Base-by-base conservation (phyloP, 2,329 filamentous ascomycete species). In the Ceratocystis papillata region DNA sequence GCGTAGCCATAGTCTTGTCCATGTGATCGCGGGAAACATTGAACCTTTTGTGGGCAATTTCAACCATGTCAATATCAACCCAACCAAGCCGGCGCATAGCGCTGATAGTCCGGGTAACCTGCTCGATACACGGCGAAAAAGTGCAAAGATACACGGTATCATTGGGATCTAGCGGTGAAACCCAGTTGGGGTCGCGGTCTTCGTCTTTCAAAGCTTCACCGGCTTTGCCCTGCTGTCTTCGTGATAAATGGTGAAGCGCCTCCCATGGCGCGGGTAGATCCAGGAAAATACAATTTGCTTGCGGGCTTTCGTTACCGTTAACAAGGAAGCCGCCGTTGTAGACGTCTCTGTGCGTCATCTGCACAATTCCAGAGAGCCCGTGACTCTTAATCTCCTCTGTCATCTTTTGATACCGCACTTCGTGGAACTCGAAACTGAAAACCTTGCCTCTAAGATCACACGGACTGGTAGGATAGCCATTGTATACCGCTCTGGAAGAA, bases 111-210 rank as follows among this genome's bases (percentile, higher is more conserved):
- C 86, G 84, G 64, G 88, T 90, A 25, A 95, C 93, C 77, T 99
- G 94, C 76, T 99, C 94, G 70, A 99, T 95, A 75, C 94, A 99
- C 0, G 94, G 94, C 1, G 89, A 95, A 77, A 99, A 99, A 0
- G 91, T 95, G 78, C 94, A 99, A 65, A 99, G 82, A 72, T 94
- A 82, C 1, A 87, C 84, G 4, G 87, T 82, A 53, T 83, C 81
- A n/a, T 81, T 80, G 0, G 89, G 85, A 70, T 94, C 87, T 10
- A 97, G 80, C 0, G 84, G 80, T 1, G 66, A 65, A 10, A 61
- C 55, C 41, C 67, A 64, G 63, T 68, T 69, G 4, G 69, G 69
- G 44, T 68, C 57, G 3, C 22, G 69, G 28, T 74, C 77, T 44
- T 45, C 64, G 8, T 65, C 53, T 0, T 83, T 80, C 10, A 67